A percentile compares a stretch with the other conserved stretches of the same genome.
These are phyloP conservation scores for Lithospermum erythrorhizon DNA, from an alignment of 257 asterid genomes.

Conservation along the genomic window DNA sequence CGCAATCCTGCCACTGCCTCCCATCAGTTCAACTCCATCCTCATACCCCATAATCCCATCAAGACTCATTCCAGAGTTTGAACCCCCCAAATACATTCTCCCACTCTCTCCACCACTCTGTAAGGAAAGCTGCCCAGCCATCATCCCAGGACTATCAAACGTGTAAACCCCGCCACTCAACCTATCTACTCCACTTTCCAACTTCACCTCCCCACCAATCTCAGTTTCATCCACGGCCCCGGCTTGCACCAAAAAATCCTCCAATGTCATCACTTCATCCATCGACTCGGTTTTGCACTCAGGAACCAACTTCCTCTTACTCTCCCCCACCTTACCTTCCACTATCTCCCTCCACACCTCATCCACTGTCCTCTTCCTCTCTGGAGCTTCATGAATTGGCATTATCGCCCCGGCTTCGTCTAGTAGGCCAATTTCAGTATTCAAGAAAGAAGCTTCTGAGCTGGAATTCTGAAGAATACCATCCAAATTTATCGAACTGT, in stretches of 20 bases:
- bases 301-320: constrained; percentile 6
- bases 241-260: constrained; percentile 71
- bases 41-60: constrained; percentile 16
- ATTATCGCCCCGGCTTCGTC: constrained; percentile 47
- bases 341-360: constrained; percentile 95
- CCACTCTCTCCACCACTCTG: constrained; percentile 1
- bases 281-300: constrained; percentile 29
- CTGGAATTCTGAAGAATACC: background rate
- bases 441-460: constrained; percentile 18
- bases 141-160: constrained; percentile 20
- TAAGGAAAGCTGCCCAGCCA: constrained; percentile 10
- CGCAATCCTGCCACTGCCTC: constrained; percentile 29
- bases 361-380: constrained; percentile 62
- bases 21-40: constrained; percentile 18
- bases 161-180: constrained; percentile 25
- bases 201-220: constrained; percentile 19
- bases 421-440: constrained; percentile 30
- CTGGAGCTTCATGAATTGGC: constrained; percentile 35
- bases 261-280: constrained; percentile 81
- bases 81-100: background rate
- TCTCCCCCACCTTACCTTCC: constrained; percentile 53
- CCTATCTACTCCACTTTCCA: constrained; percentile 17
- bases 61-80: constrained; percentile 11
- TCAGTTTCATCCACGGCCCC: constrained; percentile 52
- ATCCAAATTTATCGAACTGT: background rate